Base-by-base conservation (phyloP, 306 rosid species). In the Senna tora region DNA sequence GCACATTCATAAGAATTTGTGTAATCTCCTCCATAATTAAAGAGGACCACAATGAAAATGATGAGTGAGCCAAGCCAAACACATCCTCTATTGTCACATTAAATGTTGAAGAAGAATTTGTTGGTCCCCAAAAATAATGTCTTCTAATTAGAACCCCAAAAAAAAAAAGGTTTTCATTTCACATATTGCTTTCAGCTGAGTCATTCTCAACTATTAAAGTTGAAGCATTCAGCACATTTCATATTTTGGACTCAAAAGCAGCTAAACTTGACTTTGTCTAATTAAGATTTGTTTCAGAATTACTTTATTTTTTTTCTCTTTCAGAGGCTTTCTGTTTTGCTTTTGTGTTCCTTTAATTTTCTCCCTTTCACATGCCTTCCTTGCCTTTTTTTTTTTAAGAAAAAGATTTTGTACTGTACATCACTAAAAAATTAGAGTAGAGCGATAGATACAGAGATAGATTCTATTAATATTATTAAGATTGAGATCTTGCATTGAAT, bases 231-330 rank as follows among this genome's bases (percentile, higher is more conserved):
- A 17, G 30, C 53, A 17, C 15, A 67, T 10, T 41, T 38, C 5
- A 4, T 9, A 22, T 45, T 62, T 30, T 19, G 16, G 46, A 10
- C 71, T 72, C 30, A 25, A 25, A 25, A 25, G 30, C 30, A 25
- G 51, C 50, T 62, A 72, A 65, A 50, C 50, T 73, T 79, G 61
- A 73, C 69, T 56, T 33, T 58, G 60, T 72, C 65, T 22, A n/a
- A n/a, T n/a, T n/a, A 20, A 15, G 19, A 17, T 32, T 56, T 33
- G 6, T 36, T 58, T 54, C 14, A 41, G 51, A 60, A 12, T 10
- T 17, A n/a, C 13, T 25, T 39, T 51, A 7, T 34, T 39, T 42
- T 65, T 34, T 39, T 42, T 65, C 50, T 39, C 32, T n/a, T 50
- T 30, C 28, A 51, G 39, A 20, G 41, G 63, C 33, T 57, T 38